Conservation (phyloP, 495 filamentous ascomycete genomes). For the Xylaria telfairii region DNA sequence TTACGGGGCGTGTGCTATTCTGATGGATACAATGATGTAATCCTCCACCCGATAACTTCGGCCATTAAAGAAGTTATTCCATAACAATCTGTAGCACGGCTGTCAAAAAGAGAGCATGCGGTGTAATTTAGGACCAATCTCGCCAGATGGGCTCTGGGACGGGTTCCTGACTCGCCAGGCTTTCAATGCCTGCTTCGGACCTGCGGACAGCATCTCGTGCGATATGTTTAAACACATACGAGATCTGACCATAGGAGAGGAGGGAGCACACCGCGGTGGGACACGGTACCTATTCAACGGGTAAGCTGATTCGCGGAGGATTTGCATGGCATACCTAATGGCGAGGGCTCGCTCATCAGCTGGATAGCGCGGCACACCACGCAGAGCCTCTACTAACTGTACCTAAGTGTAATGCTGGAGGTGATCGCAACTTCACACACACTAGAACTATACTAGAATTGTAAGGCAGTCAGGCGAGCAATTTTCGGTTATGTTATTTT, state of each 20-base stretch:
- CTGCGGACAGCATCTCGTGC: neutral
- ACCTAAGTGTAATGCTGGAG: neutral
- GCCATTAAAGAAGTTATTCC: neutral
- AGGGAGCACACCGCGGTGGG: neutral
- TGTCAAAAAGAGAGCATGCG: neutral
- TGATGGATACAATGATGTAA: conserved; percentile 2
- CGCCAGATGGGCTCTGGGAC: neutral
- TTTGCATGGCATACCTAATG: neutral
- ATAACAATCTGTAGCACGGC: neutral
- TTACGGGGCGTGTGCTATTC: neutral
- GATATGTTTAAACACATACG: neutral
- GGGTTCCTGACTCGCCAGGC: neutral
- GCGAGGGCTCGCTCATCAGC: conserved; percentile 3
- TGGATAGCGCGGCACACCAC: conserved; percentile 12
- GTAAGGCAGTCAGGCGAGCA: neutral
- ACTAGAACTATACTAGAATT: neutral
- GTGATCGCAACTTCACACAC: conserved; percentile 12
- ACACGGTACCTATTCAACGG: neutral
- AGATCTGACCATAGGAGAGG: neutral
- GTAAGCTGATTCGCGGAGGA: neutral
- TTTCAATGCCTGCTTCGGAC: too few relatives aligned
- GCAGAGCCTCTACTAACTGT: conserved; percentile 2
- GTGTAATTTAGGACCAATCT: neutral
- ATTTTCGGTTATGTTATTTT: neutral
- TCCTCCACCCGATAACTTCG: neutral